Conservation (phyloP, 305 asterid genomes). For the Fraxinus baroniana region DNA sequence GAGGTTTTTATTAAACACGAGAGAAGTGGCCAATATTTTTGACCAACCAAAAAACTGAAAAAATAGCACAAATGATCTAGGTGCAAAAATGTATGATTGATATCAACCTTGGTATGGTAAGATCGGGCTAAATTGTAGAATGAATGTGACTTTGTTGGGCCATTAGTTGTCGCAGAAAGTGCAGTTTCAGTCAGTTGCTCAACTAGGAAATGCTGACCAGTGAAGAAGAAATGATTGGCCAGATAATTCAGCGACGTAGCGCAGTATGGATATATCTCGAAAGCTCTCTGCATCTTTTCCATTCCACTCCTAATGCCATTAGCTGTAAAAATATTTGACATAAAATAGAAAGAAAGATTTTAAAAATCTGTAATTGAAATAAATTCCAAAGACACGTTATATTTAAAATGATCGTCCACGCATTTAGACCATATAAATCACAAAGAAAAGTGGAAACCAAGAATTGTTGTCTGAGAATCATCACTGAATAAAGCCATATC, state of each 20-base stretch:
- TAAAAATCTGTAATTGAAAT: neutral
- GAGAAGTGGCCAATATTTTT: conserved; percentile 7
- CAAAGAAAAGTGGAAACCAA: neutral
- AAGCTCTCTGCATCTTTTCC: conserved; percentile 90
- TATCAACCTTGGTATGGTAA: conserved; percentile 90
- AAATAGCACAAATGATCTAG: conserved; percentile 1
- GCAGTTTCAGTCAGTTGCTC: conserved; percentile 98
- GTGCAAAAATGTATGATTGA: conserved; percentile 25
- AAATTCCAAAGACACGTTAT: conserved; percentile 1
- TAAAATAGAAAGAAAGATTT: conserved; percentile 16
- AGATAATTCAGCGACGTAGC: conserved; percentile 88
- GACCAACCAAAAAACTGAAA: conserved; percentile 16
- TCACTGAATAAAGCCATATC: neutral
- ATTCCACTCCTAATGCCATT: conserved; percentile 64
- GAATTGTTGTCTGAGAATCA: neutral
- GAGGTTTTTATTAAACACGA: neutral
- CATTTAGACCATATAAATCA: neutral
- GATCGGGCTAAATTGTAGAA: conserved; percentile 98
- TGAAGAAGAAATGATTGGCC: conserved; percentile 96
- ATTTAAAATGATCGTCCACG: conserved; percentile 7
- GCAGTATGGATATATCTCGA: conserved; percentile 87
- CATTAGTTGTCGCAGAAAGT: conserved; percentile 82
- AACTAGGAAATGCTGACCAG: conserved; percentile 93
- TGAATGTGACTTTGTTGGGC: conserved; percentile 97
- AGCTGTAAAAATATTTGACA: conserved; percentile 56